Conservation (phyloP, 306 rosid species). For the Crataegus laevigata region DNA sequence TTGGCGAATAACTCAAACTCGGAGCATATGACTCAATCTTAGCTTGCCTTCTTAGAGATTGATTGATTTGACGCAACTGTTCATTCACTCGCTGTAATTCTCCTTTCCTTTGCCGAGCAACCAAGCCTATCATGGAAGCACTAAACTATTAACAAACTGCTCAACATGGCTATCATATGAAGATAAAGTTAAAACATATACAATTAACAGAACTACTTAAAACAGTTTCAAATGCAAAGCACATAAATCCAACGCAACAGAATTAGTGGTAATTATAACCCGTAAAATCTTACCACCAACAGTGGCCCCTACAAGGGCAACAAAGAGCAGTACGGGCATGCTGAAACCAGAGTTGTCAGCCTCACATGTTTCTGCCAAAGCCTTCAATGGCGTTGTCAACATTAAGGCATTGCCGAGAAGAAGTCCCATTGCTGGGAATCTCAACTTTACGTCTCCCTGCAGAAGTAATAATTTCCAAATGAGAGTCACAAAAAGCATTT, state of each 20-base stretch:
- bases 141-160: conserved; percentile 6
- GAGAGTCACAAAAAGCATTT: neutral
- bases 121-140: conserved; percentile 49
- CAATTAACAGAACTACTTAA: neutral
- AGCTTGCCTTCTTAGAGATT: conserved; percentile 88
- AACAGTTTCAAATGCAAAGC: neutral
- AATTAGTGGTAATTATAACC: conserved; percentile 10
- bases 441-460: conserved; percentile 43
- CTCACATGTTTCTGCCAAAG: conserved; percentile 86
- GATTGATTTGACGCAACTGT: conserved; percentile 82
- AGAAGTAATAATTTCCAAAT: conserved; percentile 3
- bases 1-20: conserved; percentile 80
- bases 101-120: conserved; percentile 88
- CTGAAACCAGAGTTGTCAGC: conserved; percentile 53
- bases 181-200: neutral
- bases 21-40: conserved; percentile 98
- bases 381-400: conserved; percentile 58
- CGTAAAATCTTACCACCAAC: conserved; percentile 74
- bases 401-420: conserved; percentile 48
- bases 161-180: neutral
- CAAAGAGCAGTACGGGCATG: conserved; percentile 82
- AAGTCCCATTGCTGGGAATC: conserved; percentile 41
- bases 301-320: conserved; percentile 91
- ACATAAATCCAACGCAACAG: neutral
- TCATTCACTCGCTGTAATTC: conserved; percentile 75